Evolutionary conservation across 495 filamentous ascomycete genomes (phyloP), one percentile per base, ranked within the genome.

Genomic region (Penicillium maclennaniae): DNA sequence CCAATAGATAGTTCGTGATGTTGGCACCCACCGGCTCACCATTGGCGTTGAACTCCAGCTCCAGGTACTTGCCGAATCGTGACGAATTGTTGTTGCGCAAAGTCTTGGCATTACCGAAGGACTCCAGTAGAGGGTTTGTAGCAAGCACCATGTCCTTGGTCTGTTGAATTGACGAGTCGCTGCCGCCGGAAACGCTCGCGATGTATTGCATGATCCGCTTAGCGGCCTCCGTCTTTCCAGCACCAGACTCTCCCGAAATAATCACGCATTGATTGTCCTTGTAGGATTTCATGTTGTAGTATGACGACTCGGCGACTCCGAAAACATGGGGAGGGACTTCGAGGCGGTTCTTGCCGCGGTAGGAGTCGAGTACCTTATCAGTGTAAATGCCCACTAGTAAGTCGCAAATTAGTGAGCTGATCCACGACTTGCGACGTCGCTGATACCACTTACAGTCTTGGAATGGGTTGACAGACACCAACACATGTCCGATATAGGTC

Each of bases 181-280:
- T 85, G 40, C 91, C 89, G 38, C 90, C 91, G 1, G 95, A 97
- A 6, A 96, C 92, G 64, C 87, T 96, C 48, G 95, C 95, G 73
- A 99, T 97, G 72, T 97, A 97, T 71, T 97, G 95, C 92, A 99
- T 99, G 57, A 99, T 87, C 58, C 92, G 84, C 78, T 99, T 99
- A 47, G 95, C 95, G 0, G 95, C 95, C 69, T 99, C 95, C n/a
- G 95, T 99, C 75, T 99, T 99, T 61, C 95, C 95, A 10, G 95
- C 95, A 53, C 95, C 95, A 8, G 95, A 97, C 77, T 99, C 95
- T 58, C 95, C 95, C 19, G 92, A 97, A 55, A 99, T 99, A 68
- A 99, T 99, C 46, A 99, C 92, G 74, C 95, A 99, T 66, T 99
- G 95, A 74, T 97, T 97, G 55, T 97, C 95, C 62, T 92, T 92